Evolutionary conservation across 495 filamentous ascomycete species (phyloP).

Genomic region (Neurospora terricola): DNA sequence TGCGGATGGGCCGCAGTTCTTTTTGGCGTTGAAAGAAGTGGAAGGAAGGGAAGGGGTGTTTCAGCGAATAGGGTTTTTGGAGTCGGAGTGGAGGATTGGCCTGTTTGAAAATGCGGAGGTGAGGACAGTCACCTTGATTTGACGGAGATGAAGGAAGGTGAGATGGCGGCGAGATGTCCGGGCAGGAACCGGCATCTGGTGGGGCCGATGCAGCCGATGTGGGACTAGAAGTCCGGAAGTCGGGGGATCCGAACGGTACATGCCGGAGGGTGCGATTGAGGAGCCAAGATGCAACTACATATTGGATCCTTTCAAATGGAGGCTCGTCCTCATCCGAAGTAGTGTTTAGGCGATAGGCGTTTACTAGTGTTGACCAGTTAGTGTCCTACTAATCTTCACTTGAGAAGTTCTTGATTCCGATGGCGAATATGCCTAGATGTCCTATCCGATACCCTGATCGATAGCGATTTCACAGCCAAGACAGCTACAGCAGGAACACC

Average conservation of each 20-base stretch:
- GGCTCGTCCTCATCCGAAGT: not conserved
- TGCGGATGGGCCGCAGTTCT: conserved; percentile 1
- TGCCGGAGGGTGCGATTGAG: not conserved
- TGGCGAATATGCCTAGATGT: not conserved
- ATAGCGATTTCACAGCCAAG: not conserved
- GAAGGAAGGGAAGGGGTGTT: not conserved
- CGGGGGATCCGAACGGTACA: not conserved
- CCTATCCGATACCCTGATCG: not conserved
- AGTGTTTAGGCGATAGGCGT: not conserved
- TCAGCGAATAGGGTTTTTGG: conserved; percentile 5
- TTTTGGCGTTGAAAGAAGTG: conserved; percentile 5
- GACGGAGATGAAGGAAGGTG: not conserved
- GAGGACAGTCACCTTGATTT: not conserved
- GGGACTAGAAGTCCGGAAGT: not conserved
- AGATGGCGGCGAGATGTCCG: not conserved
- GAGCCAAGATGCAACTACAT: not conserved
- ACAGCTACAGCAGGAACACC: not conserved
- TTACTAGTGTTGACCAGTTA: not conserved
- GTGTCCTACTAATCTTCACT: not conserved
- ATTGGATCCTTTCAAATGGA: too few relatives aligned
- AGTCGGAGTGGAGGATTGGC: conserved; percentile 2
- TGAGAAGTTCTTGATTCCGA: not conserved
- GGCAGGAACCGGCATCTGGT: not conserved
- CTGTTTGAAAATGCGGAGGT: not conserved
- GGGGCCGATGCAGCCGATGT: not conserved